Percentiles rank a stretch among this genome's conserved stretches.
These are phyloP conservation scores for Allantophomopsis lycopodina DNA, from an alignment of 2,329 filamentous ascomycete genomes.

Conservation along the genomic window DNA sequence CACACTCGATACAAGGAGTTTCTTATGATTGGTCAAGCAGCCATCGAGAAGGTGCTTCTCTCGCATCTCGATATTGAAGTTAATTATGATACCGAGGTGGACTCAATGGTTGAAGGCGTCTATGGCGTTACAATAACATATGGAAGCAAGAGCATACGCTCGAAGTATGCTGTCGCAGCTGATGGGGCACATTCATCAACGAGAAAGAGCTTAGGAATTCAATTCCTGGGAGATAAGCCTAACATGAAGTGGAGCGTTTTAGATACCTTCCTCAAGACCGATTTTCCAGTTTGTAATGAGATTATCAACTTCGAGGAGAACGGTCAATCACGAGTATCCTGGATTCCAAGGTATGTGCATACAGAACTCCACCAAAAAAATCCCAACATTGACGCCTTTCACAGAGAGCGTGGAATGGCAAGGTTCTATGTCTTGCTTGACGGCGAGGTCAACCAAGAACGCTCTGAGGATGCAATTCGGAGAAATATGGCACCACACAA, in stretches of 20 bases:
- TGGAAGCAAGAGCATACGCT: not conserved
- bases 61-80: conserved; percentile 19
- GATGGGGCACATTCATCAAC: conserved; percentile 3
- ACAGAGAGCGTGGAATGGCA: conserved; percentile 26
- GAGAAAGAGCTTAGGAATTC: conserved; percentile 18
- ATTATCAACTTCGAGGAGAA: conserved; percentile 32
- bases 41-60: conserved; percentile 26
- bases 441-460: conserved; percentile 25
- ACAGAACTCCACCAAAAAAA: too few species aligned
- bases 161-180: conserved; percentile 4
- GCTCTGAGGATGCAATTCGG: conserved; percentile 26
- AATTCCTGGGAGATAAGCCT: conserved; percentile 30
- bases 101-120: conserved; percentile 15
- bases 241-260: conserved; percentile 35
- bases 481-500: conserved; percentile 28
- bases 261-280: conserved; percentile 33
- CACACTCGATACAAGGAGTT: conserved; percentile 32
- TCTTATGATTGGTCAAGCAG: conserved; percentile 34
- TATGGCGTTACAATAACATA: conserved; percentile 8
- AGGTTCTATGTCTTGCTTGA: conserved; percentile 32
- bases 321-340: conserved; percentile 29
- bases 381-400: not conserved
- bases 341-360: conserved; percentile 24
- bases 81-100: conserved; percentile 24
- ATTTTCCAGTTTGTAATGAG: conserved; percentile 29